Evolutionary conservation across 2,329 filamentous ascomycete species (phyloP).

Genomic region (Trichoderma cornu-damae): DNA sequence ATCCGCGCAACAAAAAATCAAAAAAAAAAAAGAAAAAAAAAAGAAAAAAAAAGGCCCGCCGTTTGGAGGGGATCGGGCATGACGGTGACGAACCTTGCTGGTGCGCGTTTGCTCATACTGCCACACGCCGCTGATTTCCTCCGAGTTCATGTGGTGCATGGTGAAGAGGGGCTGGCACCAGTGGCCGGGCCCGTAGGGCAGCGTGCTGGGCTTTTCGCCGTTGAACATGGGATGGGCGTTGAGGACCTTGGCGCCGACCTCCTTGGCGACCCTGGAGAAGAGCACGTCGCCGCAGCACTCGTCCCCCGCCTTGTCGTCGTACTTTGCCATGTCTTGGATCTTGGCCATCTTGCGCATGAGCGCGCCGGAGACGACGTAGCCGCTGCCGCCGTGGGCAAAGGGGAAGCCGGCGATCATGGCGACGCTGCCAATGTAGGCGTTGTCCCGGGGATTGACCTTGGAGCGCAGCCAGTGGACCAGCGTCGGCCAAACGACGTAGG

Average conservation of each 20-base stretch:
- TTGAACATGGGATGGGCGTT: constrained; percentile 51
- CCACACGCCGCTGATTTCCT: constrained; percentile 49
- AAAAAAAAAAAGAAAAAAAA: background rate
- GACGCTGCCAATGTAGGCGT: constrained; percentile 48
- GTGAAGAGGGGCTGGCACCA: constrained; percentile 56
- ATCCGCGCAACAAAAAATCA: too few species aligned
- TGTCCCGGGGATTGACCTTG: constrained; percentile 38
- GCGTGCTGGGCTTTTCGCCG: constrained; percentile 48
- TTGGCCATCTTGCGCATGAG: constrained; percentile 46
- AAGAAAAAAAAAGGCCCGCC: too few species aligned
- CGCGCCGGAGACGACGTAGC: constrained; percentile 50
- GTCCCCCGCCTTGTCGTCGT: constrained; percentile 40
- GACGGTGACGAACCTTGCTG: constrained; percentile 34
- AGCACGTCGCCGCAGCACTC: constrained; percentile 51
- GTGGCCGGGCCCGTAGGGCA: constrained; percentile 44
- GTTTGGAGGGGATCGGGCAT: background rate
- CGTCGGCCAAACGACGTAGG: constrained; percentile 53
- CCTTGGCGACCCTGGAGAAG: constrained; percentile 43
- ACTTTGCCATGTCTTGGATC: constrained; percentile 41
- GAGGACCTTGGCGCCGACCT: constrained; percentile 40
- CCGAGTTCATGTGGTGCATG: constrained; percentile 51
- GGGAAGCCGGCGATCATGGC: constrained; percentile 41
- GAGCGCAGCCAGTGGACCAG: constrained; percentile 46
- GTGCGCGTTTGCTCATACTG: constrained; percentile 48
- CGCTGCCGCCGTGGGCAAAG: constrained; percentile 55